Conservation (phyloP, 139 green algal genomes). For the Gonium pectorale region DNA sequence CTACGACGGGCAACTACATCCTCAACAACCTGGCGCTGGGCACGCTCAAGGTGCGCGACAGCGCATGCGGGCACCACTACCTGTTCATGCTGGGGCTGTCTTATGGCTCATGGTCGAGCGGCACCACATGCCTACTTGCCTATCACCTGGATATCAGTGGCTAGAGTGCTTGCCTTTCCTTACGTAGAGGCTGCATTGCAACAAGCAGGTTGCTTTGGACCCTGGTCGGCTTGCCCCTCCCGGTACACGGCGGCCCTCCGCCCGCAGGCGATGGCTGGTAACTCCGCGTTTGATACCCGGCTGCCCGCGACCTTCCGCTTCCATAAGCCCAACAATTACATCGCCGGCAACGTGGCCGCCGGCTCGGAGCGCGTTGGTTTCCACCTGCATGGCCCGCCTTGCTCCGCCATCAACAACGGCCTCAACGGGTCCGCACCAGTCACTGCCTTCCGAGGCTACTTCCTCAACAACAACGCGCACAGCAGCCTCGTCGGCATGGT, state of each 20-base stretch:
- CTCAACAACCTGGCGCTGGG: constrained; percentile 58
- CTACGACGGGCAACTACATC: neutral
- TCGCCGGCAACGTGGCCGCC: too few species aligned
- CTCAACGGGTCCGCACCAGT: too few species aligned
- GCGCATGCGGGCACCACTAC: constrained; percentile 22
- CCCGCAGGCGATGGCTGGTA: neutral
- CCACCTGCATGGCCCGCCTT: neutral
- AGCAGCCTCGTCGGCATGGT: constrained; percentile 46
- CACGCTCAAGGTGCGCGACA: constrained; percentile 49
- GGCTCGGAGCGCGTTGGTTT: constrained; percentile 68
- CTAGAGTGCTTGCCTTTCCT: too few species aligned
- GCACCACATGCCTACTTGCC: neutral
- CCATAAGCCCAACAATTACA: constrained; percentile 16
- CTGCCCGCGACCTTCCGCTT: neutral
- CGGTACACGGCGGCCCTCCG: too few species aligned
- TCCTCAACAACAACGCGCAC: constrained; percentile 55
- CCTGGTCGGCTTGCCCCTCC: too few species aligned
- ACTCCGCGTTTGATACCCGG: neutral
- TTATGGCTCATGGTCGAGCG: too few species aligned
- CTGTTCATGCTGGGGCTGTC: neutral
- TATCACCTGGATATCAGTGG: neutral
- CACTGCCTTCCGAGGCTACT: neutral
- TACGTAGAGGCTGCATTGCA: too few species aligned
- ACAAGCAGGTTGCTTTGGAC: too few species aligned
- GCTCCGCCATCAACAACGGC: neutral